Evolutionary conservation across 1,284 basidiomycete genomes (phyloP).

Genomic region (Sanguinoderma infundibulare): DNA sequence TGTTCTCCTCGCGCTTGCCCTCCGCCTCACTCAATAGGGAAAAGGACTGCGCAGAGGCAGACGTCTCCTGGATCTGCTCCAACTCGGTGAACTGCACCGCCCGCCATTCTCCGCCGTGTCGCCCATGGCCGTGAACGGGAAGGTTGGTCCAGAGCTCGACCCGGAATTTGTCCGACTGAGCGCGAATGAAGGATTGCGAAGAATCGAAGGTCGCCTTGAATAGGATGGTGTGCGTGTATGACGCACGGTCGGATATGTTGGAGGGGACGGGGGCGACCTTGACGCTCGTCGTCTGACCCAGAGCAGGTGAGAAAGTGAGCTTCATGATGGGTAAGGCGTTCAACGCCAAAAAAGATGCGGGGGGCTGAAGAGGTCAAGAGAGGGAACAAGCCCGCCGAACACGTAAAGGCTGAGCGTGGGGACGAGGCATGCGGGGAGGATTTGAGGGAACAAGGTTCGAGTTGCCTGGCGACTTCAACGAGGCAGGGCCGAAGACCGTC

Average conservation of each 20-base stretch:
- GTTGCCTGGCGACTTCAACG: not conserved
- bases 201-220: slow-evolving; percentile 35
- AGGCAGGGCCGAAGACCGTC: not conserved
- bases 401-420: not conserved
- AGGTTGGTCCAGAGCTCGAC: slow-evolving; percentile 39
- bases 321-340: slow-evolving; percentile 15
- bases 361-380: not conserved
- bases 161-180: slow-evolving; percentile 25
- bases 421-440: not conserved
- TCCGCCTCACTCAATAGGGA: slow-evolving; percentile 11
- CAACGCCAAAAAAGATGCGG: slow-evolving; percentile 5
- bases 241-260: slow-evolving; percentile 15
- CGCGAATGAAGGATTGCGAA: slow-evolving; percentile 27
- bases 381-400: not conserved
- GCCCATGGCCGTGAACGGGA: slow-evolving; percentile 24
- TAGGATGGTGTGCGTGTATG: slow-evolving; percentile 20
- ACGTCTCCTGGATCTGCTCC: not conserved
- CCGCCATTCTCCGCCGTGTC: slow-evolving; percentile 31
- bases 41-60: not conserved
- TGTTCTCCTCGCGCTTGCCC: slow-evolving; percentile 3
- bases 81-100: slow-evolving; percentile 26
- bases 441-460: not conserved
- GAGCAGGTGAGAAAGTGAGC: slow-evolving; percentile 27
- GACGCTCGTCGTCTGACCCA: slow-evolving; percentile 19
- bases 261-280: slow-evolving; percentile 18